These are phyloP conservation scores for Pleochaeta shiraiana DNA, from an alignment of 2,329 filamentous ascomycete genomes.

Conservation along the genomic window DNA sequence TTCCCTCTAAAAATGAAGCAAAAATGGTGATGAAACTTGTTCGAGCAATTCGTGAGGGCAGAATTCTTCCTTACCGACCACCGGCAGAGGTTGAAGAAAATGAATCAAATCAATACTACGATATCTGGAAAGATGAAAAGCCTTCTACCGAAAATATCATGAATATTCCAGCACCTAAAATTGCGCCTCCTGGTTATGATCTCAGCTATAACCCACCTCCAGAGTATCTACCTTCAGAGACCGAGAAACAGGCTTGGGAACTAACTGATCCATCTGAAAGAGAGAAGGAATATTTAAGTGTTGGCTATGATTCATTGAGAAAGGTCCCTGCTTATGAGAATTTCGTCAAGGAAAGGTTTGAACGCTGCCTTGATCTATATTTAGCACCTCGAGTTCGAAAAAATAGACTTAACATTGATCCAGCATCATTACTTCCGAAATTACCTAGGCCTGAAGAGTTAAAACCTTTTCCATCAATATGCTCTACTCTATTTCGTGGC, in stretches of 20 bases:
- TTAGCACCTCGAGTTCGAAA: constrained; percentile 79
- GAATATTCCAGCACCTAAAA: constrained; percentile 87
- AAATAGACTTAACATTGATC: constrained; percentile 93
- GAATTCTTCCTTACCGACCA: constrained; percentile 76
- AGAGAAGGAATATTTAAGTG: constrained; percentile 71
- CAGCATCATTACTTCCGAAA: constrained; percentile 77
- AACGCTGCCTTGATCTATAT: constrained; percentile 87
- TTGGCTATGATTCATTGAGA: constrained; percentile 61
- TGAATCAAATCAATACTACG: constrained; percentile 47
- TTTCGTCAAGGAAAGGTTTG: constrained; percentile 90
- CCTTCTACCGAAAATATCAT: constrained; percentile 67
- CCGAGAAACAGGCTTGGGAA: constrained; percentile 72
- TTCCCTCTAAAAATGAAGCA: constrained; percentile 92
- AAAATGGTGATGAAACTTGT: constrained; percentile 97
- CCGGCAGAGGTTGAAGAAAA: constrained; percentile 48
- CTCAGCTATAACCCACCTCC: constrained; percentile 91
- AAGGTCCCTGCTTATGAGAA: constrained; percentile 80
- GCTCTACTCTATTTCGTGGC: constrained; percentile 67
- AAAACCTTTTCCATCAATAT: constrained; percentile 82
- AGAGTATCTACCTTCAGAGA: constrained; percentile 75
- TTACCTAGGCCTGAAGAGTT: constrained; percentile 83
- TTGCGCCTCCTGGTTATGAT: constrained; percentile 82
- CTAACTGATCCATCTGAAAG: constrained; percentile 73
- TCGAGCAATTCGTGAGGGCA: constrained; percentile 80
- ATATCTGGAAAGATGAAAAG: constrained; percentile 89